These are phyloP conservation scores for Rhodotorula paludigena DNA, from an alignment of 768 basidiomycete species.

Conservation along the genomic window DNA sequence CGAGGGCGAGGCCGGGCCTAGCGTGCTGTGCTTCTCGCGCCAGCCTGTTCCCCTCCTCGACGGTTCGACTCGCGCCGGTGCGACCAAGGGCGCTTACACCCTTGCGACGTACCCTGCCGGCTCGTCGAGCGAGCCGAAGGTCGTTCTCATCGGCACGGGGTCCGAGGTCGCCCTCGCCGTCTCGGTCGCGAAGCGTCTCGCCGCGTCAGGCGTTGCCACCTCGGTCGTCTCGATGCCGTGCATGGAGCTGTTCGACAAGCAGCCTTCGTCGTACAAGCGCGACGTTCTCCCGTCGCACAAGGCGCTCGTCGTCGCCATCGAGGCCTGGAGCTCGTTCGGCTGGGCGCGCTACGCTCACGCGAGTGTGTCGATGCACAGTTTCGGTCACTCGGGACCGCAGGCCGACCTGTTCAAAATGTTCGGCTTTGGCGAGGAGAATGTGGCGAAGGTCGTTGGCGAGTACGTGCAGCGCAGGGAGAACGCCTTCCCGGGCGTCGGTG, in stretches of 20 bases:
- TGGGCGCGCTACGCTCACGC: slow-evolving; percentile 48
- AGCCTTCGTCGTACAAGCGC: slow-evolving; percentile 69
- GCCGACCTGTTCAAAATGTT: slow-evolving; percentile 44
- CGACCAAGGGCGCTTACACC: slow-evolving; percentile 77
- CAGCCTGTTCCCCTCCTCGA: slow-evolving; percentile 90
- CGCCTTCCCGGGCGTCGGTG: too few species aligned
- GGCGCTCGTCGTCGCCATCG: slow-evolving; percentile 45
- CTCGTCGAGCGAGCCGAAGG: too few species aligned
- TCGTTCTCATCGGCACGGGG: slow-evolving; percentile 82
- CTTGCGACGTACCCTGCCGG: not conserved
- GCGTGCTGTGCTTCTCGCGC: slow-evolving; percentile 62
- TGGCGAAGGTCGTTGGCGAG: slow-evolving; percentile 41
- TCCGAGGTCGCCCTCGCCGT: slow-evolving; percentile 81
- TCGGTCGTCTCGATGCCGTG: slow-evolving; percentile 82
- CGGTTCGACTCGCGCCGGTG: slow-evolving; percentile 73
- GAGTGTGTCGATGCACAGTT: slow-evolving; percentile 45
- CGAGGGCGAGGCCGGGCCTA: slow-evolving; percentile 67
- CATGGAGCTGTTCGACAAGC: slow-evolving; percentile 75
- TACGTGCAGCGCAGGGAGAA: not conserved
- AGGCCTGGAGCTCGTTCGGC: slow-evolving; percentile 44
- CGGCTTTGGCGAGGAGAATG: slow-evolving; percentile 44
- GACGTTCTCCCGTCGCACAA: slow-evolving; percentile 60
- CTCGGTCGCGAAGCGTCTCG: slow-evolving; percentile 75
- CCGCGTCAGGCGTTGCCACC: slow-evolving; percentile 67
- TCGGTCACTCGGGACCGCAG: slow-evolving; percentile 46